Evolutionary conservation across 2,329 filamentous ascomycete species (phyloP), one percentile per base, ranked within the genome.

Genomic region (Rhinocladiella mackenziei): DNA sequence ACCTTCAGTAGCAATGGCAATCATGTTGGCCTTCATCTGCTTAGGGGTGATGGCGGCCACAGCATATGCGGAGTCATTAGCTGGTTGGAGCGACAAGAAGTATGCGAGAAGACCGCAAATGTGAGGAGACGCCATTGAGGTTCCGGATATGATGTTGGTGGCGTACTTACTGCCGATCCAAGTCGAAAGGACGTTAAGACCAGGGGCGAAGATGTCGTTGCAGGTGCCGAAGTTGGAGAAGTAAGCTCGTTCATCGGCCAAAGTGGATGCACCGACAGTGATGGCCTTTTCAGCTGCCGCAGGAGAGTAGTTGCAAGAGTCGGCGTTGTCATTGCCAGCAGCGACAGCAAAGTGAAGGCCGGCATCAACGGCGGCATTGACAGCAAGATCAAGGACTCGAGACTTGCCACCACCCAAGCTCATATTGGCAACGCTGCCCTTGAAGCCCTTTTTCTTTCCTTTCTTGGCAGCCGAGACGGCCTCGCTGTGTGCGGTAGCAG

Each of bases 361-460:
- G 61, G 84, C 85, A 46, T 84, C 78, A 60, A 97, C 91, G 55
- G 91, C 91, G 56, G 91, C 91, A 67, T 97, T 92, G 57, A 97
- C 91, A 58, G 89, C 88, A 56, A 84, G 78, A 65, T 98, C 92
- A 44, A 98, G 83, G 62, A 89, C 83, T 57, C 81, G 78, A 51
- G 91, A 96, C 78, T 96, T 97, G 76, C 92, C 92, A 74, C 92
- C 92, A 64, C 92, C 92, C 47, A 98, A 84, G 64, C 86, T 94
- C 92, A 98, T 98, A 82, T 98, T 98, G 75, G 94, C 92, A 64
- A 91, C 85, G 56, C 88, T 95, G 65, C 92, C 92, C 84, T 97
- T 97, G 84, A 96, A 97, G 66, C 85, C 86, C 84, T 97, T 86
- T 64, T 72, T 86, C 76, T 94, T 89, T 61, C 88, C 88, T 43